Percentiles rank a stretch among this genome's conserved stretches.
Conservation (phyloP, 345 rosid genomes). For the Lumnitzera racemosa region DNA sequence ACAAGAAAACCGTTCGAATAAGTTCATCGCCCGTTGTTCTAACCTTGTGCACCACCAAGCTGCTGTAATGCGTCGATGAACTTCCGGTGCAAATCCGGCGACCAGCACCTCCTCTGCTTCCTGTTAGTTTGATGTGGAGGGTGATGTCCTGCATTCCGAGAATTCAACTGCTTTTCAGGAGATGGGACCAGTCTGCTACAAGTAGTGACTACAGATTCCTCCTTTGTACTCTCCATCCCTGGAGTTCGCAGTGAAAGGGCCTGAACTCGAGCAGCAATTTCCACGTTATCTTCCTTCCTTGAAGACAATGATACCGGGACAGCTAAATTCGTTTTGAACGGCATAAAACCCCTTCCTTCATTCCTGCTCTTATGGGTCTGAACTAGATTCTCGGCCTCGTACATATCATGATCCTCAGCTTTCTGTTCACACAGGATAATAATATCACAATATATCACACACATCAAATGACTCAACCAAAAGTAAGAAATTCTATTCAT, state of each 20-base stretch:
- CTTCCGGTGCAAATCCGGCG: slow-evolving; percentile 33
- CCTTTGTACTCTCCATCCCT: slow-evolving; percentile 6
- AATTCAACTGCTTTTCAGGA: not conserved
- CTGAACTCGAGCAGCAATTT: slow-evolving; percentile 2
- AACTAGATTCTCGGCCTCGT: slow-evolving; percentile 15
- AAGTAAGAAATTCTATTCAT: not conserved
- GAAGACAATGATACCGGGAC: slow-evolving; percentile 1
- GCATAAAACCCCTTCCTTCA: slow-evolving; percentile 21
- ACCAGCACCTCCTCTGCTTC: slow-evolving; percentile 47
- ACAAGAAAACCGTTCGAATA: not conserved
- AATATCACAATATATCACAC: not conserved
- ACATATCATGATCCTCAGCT: slow-evolving; percentile 17
- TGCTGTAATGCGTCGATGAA: slow-evolving; percentile 33
- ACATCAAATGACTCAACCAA: not conserved
- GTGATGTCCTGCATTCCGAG: not conserved
- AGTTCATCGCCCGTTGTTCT: not conserved
- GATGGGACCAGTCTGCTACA: not conserved
- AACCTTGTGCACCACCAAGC: slow-evolving; percentile 41
- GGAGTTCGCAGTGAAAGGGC: not conserved
- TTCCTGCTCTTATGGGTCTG: slow-evolving; percentile 22
- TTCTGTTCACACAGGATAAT: slow-evolving; percentile 26
- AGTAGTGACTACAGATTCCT: not conserved
- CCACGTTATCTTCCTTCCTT: slow-evolving; percentile 17
- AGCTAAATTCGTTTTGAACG: slow-evolving; percentile 18
- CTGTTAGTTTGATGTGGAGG: slow-evolving; percentile 6